phyloP scores from a whole-genome alignment of 371 early-diverging fungal genomes.

The Mucor irregularis region DNA sequence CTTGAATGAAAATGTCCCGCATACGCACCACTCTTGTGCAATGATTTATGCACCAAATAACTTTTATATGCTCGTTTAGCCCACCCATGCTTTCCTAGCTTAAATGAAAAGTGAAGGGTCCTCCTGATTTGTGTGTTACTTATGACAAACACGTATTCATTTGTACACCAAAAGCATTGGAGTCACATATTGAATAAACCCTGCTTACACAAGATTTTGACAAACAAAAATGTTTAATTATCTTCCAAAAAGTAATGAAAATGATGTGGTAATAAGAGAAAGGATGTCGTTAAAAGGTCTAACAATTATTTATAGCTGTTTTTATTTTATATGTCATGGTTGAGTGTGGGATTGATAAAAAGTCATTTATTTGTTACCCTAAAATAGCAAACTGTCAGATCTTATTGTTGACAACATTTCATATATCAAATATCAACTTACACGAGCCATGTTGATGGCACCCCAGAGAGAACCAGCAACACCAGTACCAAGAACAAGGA shows the following conservation, averaged over 20 bases:
- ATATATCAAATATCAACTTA: not conserved
- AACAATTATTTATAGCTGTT: too few relatives aligned
- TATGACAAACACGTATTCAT: too few relatives aligned
- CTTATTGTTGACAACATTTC: not conserved
- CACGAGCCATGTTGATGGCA: slow-evolving; percentile 53
- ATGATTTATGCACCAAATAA: too few relatives aligned
- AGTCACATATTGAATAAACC: too few relatives aligned
- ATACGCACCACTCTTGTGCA: too few relatives aligned
- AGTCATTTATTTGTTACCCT: slow-evolving; percentile 16
- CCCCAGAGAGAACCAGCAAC: slow-evolving; percentile 53
- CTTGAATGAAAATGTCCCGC: too few relatives aligned
- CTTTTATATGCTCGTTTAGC: too few relatives aligned
- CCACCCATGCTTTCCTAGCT: not conserved
- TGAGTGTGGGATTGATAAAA: not conserved
- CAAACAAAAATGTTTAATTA: not conserved
- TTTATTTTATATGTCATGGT: too few relatives aligned
- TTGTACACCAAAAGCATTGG: too few relatives aligned
- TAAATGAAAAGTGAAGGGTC: not conserved
- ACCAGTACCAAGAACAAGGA: slow-evolving; percentile 45
- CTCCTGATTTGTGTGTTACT: too few relatives aligned
- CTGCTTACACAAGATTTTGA: not conserved
- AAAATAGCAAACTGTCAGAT: not conserved
- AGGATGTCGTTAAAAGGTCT: not conserved
- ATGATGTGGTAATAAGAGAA: not conserved
- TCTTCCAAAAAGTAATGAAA: too few relatives aligned